Evolutionary conservation across 2,329 filamentous ascomycete species (phyloP).

Genomic region (Colletotrichum camelliae): DNA sequence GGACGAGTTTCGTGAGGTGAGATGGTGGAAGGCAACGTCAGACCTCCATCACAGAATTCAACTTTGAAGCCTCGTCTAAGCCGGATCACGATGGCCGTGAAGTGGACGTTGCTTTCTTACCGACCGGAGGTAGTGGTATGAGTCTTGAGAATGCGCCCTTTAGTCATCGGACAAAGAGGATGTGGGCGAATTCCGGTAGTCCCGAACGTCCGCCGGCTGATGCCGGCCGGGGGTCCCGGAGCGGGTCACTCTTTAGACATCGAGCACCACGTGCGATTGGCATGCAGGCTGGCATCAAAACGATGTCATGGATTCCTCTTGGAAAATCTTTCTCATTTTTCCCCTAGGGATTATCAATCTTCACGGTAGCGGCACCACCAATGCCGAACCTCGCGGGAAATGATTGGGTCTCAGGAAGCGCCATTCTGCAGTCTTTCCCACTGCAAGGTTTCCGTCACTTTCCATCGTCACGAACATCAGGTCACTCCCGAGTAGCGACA

Average conservation of each 20-base stretch:
- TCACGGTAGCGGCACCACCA: neutral
- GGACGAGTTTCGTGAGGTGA: neutral
- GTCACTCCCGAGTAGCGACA: neutral
- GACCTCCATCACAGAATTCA: neutral
- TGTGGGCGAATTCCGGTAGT: neutral
- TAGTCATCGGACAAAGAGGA: neutral
- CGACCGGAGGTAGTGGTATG: neutral
- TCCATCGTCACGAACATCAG: neutral
- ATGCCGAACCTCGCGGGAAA: neutral
- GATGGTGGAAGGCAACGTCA: neutral
- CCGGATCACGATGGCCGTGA: neutral
- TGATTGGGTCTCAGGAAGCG: neutral
- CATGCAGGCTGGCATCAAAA: neutral
- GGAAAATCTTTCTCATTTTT: neutral
- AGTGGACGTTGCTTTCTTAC: neutral
- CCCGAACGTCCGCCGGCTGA: neutral
- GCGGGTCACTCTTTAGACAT: neutral
- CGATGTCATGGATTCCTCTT: neutral
- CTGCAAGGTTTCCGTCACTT: neutral
- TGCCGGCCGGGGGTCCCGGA: slow-evolving; percentile 5
- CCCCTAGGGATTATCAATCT: neutral
- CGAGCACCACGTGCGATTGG: neutral
- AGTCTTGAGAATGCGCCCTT: neutral
- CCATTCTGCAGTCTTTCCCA: neutral
- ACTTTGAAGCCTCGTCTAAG: neutral